Evolutionary conservation across 1,284 basidiomycete genomes (phyloP).

Genomic region (Gymnopus androsaceus): DNA sequence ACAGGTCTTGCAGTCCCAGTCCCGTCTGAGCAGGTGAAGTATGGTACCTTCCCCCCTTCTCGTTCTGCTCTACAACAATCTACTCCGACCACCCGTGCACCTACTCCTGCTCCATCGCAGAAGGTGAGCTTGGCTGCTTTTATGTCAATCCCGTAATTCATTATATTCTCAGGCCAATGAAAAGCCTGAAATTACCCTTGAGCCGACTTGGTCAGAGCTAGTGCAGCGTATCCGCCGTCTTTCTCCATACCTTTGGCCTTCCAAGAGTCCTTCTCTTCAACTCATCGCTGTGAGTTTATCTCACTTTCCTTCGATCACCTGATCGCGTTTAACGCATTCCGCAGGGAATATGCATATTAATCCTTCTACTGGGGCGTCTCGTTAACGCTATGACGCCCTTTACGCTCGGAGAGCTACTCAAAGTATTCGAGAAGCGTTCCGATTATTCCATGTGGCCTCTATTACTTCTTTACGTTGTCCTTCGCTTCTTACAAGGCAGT

Average conservation of each 20-base stretch:
- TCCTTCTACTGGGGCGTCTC: conserved; percentile 74
- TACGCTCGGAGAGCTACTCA: conserved; percentile 70
- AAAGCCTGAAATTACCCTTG: conserved; percentile 57
- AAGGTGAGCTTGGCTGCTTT: conserved; percentile 33
- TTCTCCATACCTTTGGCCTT: conserved; percentile 83
- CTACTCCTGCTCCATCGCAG: conserved; percentile 60
- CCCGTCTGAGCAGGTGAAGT: conserved; percentile 55
- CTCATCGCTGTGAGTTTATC: conserved; percentile 59
- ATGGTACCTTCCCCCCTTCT: conserved; percentile 69
- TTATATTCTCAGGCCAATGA: conserved; percentile 35
- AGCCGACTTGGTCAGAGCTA: conserved; percentile 69
- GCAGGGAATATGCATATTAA: conserved; percentile 63
- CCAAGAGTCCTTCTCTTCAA: conserved; percentile 65
- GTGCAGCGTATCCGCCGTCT: conserved; percentile 61
- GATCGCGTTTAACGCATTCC: not conserved
- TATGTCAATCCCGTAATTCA: not conserved
- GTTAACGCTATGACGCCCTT: conserved; percentile 77
- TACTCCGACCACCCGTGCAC: conserved; percentile 57
- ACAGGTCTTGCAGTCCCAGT: conserved; percentile 44
- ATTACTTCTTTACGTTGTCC: conserved; percentile 60
- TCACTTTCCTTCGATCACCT: conserved; percentile 3
- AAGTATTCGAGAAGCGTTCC: conserved; percentile 53
- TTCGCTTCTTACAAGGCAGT: conserved; percentile 69
- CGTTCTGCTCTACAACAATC: conserved; percentile 54
- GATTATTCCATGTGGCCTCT: conserved; percentile 59